phyloP scores from a whole-genome alignment of 805 yeast genomes.

The Ogataea parapolymorpha region DNA sequence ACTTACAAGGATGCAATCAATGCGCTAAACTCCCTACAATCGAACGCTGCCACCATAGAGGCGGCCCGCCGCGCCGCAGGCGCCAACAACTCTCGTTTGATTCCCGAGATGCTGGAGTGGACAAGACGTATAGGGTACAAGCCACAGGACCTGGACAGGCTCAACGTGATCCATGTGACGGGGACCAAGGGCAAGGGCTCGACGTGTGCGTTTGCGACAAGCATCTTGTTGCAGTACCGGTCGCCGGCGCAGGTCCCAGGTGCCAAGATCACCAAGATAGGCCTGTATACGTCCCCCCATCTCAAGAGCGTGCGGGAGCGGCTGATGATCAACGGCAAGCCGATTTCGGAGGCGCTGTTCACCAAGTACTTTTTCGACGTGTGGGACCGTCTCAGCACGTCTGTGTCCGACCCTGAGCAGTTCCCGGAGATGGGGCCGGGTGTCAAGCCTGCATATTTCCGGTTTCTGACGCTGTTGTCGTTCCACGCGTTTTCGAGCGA shows the following conservation, averaged over 20 bases:
- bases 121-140: slow-evolving; percentile 63
- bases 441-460: slow-evolving; percentile 88
- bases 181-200: slow-evolving; percentile 99
- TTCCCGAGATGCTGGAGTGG: slow-evolving; percentile 87
- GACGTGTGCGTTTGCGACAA: slow-evolving; percentile 89
- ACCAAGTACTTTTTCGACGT: slow-evolving; percentile 91
- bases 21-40: slow-evolving; percentile 82
- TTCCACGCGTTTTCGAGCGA: slow-evolving; percentile 88
- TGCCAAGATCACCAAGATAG: slow-evolving; percentile 55
- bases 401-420: slow-evolving; percentile 47
- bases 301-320: slow-evolving; percentile 90
- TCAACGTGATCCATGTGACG: slow-evolving; percentile 87
- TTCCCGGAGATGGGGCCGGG: slow-evolving; percentile 76
- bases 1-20: slow-evolving; percentile 67
- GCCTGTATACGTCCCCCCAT: slow-evolving; percentile 96
- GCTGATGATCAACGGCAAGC: slow-evolving; percentile 80
- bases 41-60: slow-evolving; percentile 87
- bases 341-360: slow-evolving; percentile 76
- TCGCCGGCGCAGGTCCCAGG: slow-evolving; percentile 8
- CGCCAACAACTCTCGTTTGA: slow-evolving; percentile 57
- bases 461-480: slow-evolving; percentile 82
- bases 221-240: slow-evolving; percentile 68
- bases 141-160: slow-evolving; percentile 62
- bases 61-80: slow-evolving; percentile 71
- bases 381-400: slow-evolving; percentile 69